Percentiles rank a stretch among this genome's conserved stretches.
phyloP scores from a whole-genome alignment of 1,284 basidiomycete genomes.

The Schizophyllum amplum region DNA sequence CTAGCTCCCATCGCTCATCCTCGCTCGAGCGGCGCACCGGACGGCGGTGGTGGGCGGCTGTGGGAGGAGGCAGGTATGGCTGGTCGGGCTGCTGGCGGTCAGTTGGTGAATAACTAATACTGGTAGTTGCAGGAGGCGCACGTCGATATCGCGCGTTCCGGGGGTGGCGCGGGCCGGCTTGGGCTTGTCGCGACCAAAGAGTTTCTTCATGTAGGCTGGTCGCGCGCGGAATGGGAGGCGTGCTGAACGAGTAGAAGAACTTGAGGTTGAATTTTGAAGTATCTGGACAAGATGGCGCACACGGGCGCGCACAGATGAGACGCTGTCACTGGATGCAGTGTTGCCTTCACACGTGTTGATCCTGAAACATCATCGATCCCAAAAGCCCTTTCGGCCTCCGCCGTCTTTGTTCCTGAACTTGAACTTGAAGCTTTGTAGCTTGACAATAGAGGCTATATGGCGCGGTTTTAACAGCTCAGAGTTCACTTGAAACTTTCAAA shows the following conservation, averaged over 20 bases:
- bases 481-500: no score
- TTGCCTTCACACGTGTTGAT: neutral
- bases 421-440: neutral
- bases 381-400: neutral
- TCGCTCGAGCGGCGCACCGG: constrained; percentile 21
- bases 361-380: neutral
- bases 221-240: neutral
- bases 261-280: no score
- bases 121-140: constrained; percentile 2
- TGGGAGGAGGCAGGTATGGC: constrained; percentile 4
- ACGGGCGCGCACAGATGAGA: neutral
- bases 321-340: neutral
- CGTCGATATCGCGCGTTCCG: constrained; percentile 10
- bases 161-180: constrained; percentile 20
- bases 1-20: constrained; percentile 46
- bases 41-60: constrained; percentile 19
- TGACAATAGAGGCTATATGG: neutral
- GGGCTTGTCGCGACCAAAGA: constrained; percentile 40
- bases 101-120: neutral
- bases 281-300: no score
- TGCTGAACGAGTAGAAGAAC: no score
- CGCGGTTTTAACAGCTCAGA: neutral
- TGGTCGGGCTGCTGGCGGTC: neutral
- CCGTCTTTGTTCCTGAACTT: neutral
- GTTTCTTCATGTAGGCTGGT: constrained; percentile 35